Evolutionary conservation across 1,139 yeast genomes (phyloP), one percentile per base, ranked within the genome.

Genomic region (Yarrowia galli): DNA sequence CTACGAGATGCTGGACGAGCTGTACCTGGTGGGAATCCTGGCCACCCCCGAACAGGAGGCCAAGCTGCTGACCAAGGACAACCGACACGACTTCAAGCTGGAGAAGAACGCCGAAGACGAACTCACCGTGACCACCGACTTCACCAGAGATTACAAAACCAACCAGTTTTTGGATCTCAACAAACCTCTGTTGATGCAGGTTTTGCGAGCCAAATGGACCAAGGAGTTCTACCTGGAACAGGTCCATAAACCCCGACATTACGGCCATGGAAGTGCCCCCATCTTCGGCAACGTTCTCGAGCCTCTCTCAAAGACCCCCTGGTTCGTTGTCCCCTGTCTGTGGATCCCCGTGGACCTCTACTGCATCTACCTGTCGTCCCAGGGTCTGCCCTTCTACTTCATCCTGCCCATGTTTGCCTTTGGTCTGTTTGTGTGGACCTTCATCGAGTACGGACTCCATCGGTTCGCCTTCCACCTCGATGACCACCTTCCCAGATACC

Each of bases 171-270:
- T 95, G 74, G 98, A 95, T 77, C 85, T 95, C 75, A 87, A 84
- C 74, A 87, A 86, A 77, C 97, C 99, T 1, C 82, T 95, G 73
- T 80, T 95, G 67, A 77, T 85, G 79, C 99, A 95, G 80, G 91
- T 95, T 67, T 79, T 91, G 70, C 82, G 84, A 70, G 87, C 92
- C 53, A 83, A 85, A 60, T 95, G 92, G 81, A 75, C 89, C 58
- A 93, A 91, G 77, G 96, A 91, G 65, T 95, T 95, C 75, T 95
- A 95, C 78, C 83, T 95, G 75, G 97, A 92, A 77, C 98, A 95
- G 79, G 96, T 95, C 58, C 99, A 95, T 79, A 87, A 98, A 78
- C 99, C 99, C 68, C 88, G 99, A 76, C 99, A 95, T 79, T 89
- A 88, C 74, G 92, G 92, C 72, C 84, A 88, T 73, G 98, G 98